Evolutionary conservation across 2,329 filamentous ascomycete genomes (phyloP).

Genomic region (Zymoseptoria passerinii): DNA sequence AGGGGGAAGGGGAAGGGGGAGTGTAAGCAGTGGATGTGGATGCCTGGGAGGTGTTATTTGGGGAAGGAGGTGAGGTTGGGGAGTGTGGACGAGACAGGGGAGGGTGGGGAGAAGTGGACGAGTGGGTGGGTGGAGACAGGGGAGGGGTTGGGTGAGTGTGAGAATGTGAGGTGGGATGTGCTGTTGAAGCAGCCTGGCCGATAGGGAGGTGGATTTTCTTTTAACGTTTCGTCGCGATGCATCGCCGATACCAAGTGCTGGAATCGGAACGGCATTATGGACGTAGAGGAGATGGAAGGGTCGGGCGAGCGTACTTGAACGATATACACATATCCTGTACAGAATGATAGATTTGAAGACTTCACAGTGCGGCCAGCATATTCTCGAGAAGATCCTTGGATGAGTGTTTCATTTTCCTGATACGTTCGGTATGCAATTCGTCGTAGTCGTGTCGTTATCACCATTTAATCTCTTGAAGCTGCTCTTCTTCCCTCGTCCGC

Average conservation of each 20-base stretch:
- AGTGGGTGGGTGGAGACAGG: slow-evolving; percentile 24
- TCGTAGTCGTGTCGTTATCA: not conserved
- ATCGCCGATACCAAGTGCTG: not conserved
- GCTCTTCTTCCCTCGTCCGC: not conserved
- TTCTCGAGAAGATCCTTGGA: no score
- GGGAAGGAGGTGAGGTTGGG: slow-evolving; percentile 27
- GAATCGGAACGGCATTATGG: not conserved
- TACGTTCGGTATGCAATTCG: not conserved
- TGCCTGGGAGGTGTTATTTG: slow-evolving; percentile 27
- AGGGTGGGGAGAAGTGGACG: slow-evolving; percentile 20
- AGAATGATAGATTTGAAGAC: no score
- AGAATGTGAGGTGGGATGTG: not conserved
- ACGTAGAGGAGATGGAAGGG: not conserved
- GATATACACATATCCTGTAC: no score
- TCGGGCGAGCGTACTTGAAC: no score
- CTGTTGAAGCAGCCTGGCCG: not conserved
- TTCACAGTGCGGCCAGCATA: no score
- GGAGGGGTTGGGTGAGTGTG: not conserved
- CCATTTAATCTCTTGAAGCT: not conserved
- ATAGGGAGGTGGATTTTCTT: not conserved
- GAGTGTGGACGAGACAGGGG: slow-evolving; percentile 18
- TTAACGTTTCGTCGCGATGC: not conserved
- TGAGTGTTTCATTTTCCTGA: no score
- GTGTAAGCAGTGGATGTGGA: slow-evolving; percentile 31
- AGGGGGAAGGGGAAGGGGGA: slow-evolving; percentile 10